Base-by-base conservation (phyloP, 257 asterid species). In the Penstemon eatonii region DNA sequence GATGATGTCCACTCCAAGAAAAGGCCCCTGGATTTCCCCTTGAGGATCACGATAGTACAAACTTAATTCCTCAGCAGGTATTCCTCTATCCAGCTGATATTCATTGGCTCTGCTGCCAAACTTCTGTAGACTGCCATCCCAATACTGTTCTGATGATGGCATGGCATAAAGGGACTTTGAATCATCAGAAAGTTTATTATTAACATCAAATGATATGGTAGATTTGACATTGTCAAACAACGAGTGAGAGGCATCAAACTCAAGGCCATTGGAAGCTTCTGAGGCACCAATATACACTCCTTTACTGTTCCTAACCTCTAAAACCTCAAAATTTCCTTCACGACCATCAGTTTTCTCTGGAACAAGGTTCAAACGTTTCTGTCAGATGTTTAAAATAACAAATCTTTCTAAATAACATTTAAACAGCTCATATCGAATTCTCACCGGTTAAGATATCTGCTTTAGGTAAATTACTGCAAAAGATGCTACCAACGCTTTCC, bases 21-120 rank as follows among this genome's bases (percentile, higher is more conserved):
- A 93, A 68, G 99, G 99, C 45, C 99, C 99, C 78, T 93, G 99
- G 57, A 93, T 81, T 72, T 86, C 96, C 42, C 96, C 99, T 76
- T 93, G 99, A 55, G 99, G 99, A 78, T 93, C 99, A 58, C 81
- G 85, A 78, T 93, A 93, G 76, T 64, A 89, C 78, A 93, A 79
- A 80, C 97, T 90, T 77, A 90, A 65, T 80, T 90, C 96, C 77
- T 93, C 99, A 0, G 95, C 91, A 56, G 84, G 84, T 18, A 76
- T 74, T 57, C 80, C 79, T 75, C 78, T 84, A 66, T 75, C 86
- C 39, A 81, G 71, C 75, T 77, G 89, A 80, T 75, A 76, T 61
- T 75, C 86, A 67, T 60, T 60, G 54, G 67, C 60, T 57, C 78
- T 67, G 71, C 69, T 70, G 63, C 72, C 87, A 73, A 81, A 68